phyloP scores from a whole-genome alignment of 768 basidiomycete genomes.

The Pleurotus eryngii region DNA sequence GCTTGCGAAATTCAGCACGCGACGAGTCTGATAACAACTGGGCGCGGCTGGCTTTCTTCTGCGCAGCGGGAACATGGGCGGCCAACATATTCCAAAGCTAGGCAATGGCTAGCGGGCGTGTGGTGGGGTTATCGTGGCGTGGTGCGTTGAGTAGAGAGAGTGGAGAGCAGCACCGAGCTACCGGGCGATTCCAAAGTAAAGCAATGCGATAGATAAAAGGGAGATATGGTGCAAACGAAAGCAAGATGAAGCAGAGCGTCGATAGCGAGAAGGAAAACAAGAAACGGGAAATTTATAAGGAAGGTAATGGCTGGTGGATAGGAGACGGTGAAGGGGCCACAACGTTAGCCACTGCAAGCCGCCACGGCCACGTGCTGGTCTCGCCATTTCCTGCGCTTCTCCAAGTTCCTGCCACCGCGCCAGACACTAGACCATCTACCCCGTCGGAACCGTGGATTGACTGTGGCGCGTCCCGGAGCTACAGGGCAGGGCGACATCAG shows the following conservation, averaged over 20 bases:
- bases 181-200: neutral
- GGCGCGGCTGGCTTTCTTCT: neutral
- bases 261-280: neutral
- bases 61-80: neutral
- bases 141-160: neutral
- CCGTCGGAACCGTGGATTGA: too few species aligned
- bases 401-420: too few species aligned
- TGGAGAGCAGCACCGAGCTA: neutral
- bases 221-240: neutral
- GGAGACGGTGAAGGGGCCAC: neutral
- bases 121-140: neutral
- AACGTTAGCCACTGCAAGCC: neutral
- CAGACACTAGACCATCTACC: too few species aligned
- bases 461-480: too few species aligned
- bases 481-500: too few species aligned
- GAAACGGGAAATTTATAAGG: neutral
- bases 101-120: neutral
- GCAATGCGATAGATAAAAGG: neutral
- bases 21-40: neutral
- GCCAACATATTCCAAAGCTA: neutral
- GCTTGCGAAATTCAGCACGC: constrained; percentile 1
- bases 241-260: neutral
- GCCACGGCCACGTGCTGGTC: too few species aligned
- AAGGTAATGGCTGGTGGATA: neutral
- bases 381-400: too few species aligned